Evolutionary conservation across 371 early-diverging fungal genomes (phyloP).

Genomic region (Syncephalastrum sp.): DNA sequence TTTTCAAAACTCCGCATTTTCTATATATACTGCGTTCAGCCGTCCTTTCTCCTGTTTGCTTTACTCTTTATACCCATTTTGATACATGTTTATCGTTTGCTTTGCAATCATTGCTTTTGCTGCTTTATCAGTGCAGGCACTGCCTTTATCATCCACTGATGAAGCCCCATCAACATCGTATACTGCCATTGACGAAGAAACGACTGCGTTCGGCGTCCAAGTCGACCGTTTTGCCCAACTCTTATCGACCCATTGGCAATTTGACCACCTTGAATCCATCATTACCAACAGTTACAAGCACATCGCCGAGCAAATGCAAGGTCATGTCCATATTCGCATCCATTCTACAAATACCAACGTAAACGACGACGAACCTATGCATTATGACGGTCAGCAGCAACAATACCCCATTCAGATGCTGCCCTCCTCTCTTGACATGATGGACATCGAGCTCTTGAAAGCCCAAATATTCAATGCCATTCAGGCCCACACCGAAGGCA

Average conservation of each 20-base stretch:
- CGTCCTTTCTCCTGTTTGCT: neutral
- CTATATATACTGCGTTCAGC: constrained; percentile 3
- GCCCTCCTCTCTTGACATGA: constrained; percentile 3
- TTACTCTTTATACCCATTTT: neutral
- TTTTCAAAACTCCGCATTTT: neutral
- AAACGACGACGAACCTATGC: neutral
- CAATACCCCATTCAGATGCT: constrained; percentile 6
- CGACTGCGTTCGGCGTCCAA: constrained; percentile 12
- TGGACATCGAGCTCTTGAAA: constrained; percentile 42
- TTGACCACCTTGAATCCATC: constrained; percentile 42
- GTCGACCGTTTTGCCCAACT: constrained; percentile 41
- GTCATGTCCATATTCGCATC: constrained; percentile 28
- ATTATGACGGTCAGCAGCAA: constrained; percentile 9
- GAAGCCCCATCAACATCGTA: neutral
- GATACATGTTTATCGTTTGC: constrained; percentile 1
- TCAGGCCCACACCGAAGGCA: constrained; percentile 41
- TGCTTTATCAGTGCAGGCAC: constrained; percentile 4
- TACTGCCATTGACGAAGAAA: constrained; percentile 3
- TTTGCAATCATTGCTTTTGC: neutral
- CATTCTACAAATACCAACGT: constrained; percentile 4
- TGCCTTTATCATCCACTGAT: constrained; percentile 5
- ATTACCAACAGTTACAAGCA: constrained; percentile 26
- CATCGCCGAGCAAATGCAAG: constrained; percentile 31
- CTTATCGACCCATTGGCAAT: constrained; percentile 42
- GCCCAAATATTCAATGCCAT: constrained; percentile 44